Percentiles rank a stretch among this genome's conserved stretches.
These are phyloP conservation scores for Ramaria sp. DNA, from an alignment of 768 basidiomycete species.

Conservation along the genomic window DNA sequence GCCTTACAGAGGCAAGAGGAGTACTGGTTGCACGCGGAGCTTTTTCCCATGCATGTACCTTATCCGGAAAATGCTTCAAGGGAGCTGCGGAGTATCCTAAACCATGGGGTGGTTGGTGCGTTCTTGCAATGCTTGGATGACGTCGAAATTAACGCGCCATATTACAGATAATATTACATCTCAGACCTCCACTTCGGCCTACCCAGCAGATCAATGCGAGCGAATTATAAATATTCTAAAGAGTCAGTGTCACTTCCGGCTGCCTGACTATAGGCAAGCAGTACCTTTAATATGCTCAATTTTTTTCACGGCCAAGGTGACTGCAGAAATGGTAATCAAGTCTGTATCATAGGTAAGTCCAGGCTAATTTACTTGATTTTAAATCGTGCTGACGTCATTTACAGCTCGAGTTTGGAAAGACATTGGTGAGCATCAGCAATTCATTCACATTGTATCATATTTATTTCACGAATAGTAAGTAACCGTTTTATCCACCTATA, in stretches of 20 bases:
- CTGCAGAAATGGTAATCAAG: background rate
- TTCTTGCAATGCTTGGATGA: too few relatives aligned
- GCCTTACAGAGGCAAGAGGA: constrained; percentile 11
- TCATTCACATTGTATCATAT: background rate
- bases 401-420: background rate
- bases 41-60: constrained; percentile 45
- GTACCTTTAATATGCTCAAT: background rate
- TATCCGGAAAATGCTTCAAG: constrained; percentile 31
- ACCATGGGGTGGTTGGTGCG: constrained; percentile 46
- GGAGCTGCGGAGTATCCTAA: constrained; percentile 35
- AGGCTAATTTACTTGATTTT: background rate
- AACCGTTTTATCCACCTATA: constrained; percentile 46
- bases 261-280: background rate
- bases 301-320: background rate
- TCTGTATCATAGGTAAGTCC: background rate
- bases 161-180: constrained; percentile 54
- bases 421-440: background rate
- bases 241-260: constrained; percentile 27
- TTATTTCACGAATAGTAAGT: constrained; percentile 23
- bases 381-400: background rate
- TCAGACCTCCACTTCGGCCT: constrained; percentile 47
- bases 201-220: constrained; percentile 33
- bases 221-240: constrained; percentile 39
- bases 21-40: constrained; percentile 57
- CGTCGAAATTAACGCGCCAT: too few relatives aligned